Base-by-base conservation (phyloP, 2,329 filamentous ascomycete genomes). In the Geoglossum cookeanum region DNA sequence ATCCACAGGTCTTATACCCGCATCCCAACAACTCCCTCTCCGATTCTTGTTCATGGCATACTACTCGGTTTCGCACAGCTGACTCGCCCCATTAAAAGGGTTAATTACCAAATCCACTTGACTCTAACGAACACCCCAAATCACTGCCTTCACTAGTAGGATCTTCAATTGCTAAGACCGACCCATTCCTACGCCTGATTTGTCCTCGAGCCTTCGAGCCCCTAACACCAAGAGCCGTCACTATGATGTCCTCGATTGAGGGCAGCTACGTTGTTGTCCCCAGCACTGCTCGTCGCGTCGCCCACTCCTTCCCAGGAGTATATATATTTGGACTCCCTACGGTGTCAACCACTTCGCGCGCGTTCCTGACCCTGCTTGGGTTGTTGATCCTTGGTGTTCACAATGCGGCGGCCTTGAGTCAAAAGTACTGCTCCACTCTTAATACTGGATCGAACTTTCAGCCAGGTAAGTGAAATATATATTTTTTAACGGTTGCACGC, bases 381-480 rank as follows among this genome's bases (percentile, higher is more conserved):
- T 35, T 57, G 30, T 22, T 57, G 32, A 11, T 39, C 1, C 22
- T 57, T 17, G 37, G 39, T 4, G 37, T 37, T 3, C n/a, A 39
- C 54, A 44, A 45, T 11, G 37, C 17, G 9, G 39, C n/a, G 9
- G 54, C 54, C 4, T 48, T 55, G 33, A 44, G 4, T 27, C 54
- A 30, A n/a, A 44, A 35, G 15, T 73, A 70, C 59, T 75, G 73
- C 63, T 71, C 73, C 15, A 65, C 67, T 1, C 63, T 66, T 6
- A 74, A 74, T 59, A 75, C 73, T n/a, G 72, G 71, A 44, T 61
- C 69, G 3, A 64, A 64, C 15, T 68, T 64, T 57, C 61, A 64
- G 30, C 60, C 65, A 39, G 66, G 71, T 72, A 68, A 17, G 33
- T n/a, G 57, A 30, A 13, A 4, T n/a, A 35, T 30, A 13, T 30